Percentiles rank a stretch among this genome's conserved stretches.
phyloP scores from a whole-genome alignment of 2,329 filamentous ascomycete genomes.

The Venturia asperata region DNA sequence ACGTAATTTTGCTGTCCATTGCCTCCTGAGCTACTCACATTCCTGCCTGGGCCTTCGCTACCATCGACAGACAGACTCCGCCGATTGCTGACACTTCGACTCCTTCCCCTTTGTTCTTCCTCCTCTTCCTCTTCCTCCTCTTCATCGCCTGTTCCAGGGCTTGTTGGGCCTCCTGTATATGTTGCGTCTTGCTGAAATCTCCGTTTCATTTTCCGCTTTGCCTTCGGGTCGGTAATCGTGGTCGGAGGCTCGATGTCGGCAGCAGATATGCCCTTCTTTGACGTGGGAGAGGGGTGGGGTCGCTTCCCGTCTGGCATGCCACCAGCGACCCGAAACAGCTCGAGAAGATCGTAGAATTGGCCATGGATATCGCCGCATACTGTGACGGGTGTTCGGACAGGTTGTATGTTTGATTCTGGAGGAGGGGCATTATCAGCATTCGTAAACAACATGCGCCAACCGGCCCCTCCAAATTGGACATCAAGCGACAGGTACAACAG shows the following conservation, averaged over 20 bases:
- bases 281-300: slow-evolving; percentile 51
- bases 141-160: slow-evolving; percentile 43
- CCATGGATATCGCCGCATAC: slow-evolving; percentile 98
- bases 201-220: slow-evolving; percentile 73
- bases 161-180: slow-evolving; percentile 45
- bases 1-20: slow-evolving; percentile 62
- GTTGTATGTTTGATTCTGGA: slow-evolving; percentile 94
- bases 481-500: background rate
- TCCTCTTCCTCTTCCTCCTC: slow-evolving; percentile 45
- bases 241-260: slow-evolving; percentile 87
- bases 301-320: slow-evolving; percentile 83
- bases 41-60: slow-evolving; percentile 35
- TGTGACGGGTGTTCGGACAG: slow-evolving; percentile 92
- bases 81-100: slow-evolving; percentile 34
- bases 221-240: slow-evolving; percentile 78
- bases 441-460: slow-evolving; percentile 2
- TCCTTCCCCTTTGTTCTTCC: slow-evolving; percentile 42
- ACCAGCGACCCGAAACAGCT: slow-evolving; percentile 92
- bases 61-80: slow-evolving; percentile 35
- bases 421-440: slow-evolving; percentile 9
- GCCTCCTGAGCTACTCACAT: slow-evolving; percentile 34
- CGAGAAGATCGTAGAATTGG: slow-evolving; percentile 95
- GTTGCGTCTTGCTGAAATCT: slow-evolving; percentile 44
- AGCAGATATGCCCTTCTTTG: slow-evolving; percentile 56
- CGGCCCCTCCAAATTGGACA: background rate